phyloP scores from a whole-genome alignment of 495 filamentous ascomycete species.

The Letharia columbiana region DNA sequence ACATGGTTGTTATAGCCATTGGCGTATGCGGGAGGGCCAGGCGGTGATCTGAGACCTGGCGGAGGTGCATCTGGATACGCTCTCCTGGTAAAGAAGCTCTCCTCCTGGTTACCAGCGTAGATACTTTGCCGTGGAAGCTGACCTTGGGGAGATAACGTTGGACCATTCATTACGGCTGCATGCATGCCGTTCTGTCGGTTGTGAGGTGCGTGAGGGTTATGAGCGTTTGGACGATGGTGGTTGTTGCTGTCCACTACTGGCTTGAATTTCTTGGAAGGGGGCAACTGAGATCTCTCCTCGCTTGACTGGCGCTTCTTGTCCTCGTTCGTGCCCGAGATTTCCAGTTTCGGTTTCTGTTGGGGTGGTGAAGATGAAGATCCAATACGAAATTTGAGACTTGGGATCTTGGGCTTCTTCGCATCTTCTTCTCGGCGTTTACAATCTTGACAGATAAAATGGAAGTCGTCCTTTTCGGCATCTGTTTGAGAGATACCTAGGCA shows the following conservation, averaged over 20 bases:
- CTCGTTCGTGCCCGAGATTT: conserved; percentile 15
- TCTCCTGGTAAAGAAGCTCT: conserved; percentile 6
- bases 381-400: conserved; percentile 58
- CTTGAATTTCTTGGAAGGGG: conserved; percentile 32
- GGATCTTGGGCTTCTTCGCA: conserved; percentile 56
- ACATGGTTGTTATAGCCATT: conserved; percentile 23
- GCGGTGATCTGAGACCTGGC: conserved; percentile 19
- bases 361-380: conserved; percentile 45
- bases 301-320: conserved; percentile 27
- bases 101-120: conserved; percentile 26
- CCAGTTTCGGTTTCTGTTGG: conserved; percentile 19
- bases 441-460: conserved; percentile 75
- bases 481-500: conserved; percentile 72
- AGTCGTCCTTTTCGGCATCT: conserved; percentile 77
- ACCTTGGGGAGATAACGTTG: conserved; percentile 37
- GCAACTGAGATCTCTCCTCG: conserved; percentile 27
- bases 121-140: conserved; percentile 20
- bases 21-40: conserved; percentile 14
- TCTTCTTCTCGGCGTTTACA: conserved; percentile 64
- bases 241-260: conserved; percentile 20
- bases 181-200: conserved; percentile 30
- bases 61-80: conserved; percentile 6
- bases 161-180: conserved; percentile 22
- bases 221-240: conserved; percentile 23
- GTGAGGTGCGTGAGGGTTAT: conserved; percentile 26